Base-by-base conservation (phyloP, 2,329 filamentous ascomycete species). In the Colletotrichum lindemuthianum region DNA sequence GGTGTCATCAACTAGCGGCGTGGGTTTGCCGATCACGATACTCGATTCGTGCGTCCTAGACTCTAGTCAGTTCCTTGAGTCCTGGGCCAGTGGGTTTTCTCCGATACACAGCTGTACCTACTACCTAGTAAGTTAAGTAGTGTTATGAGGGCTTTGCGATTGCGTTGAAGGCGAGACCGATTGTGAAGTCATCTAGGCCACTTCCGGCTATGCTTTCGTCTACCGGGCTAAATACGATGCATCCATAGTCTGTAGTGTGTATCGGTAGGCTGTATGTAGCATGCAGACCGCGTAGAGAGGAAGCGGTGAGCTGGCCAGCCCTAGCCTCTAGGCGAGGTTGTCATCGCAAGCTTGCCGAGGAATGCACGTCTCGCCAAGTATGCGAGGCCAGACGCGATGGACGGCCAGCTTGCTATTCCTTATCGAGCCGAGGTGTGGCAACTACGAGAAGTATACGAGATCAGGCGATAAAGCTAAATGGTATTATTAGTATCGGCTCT, bases 151-250 rank as follows among this genome's bases (percentile, higher is more conserved):
- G 40, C 9, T 47, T 47, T 47, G 53, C 16, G 41, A 32, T 56
- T 56, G 44, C 53, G 53, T 48, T 10, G 8, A 12, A 39, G 13
- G 8, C 9, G 12, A 41, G 41, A 7, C 5, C 41, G 24, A 45
- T 45, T 16, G 37, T 43, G 45, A 58, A 50, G 37, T 24, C 45
- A 41, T 12, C 55, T 37, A 58, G 45, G 16, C 55, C 55, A 50
- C 16, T 58, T 41, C 37, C 45, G 55, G 55, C 6, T 11, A 13
- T 41, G 34, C 16, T 15, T 8, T 13, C n/a, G 47, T 13, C 43
- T 48, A 15, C 41, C 41, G 13, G 41, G 16, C 24, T 32, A 16
- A 9, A 8, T 4, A 12, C 16, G 43, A 45, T 3, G 16, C 8
- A 33, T 15, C 11, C 40, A 16, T 41, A 41, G 41, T 8, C 44